Evolutionary conservation across 768 basidiomycete species (phyloP).

Genomic region (Mycena olivaceomarginata): DNA sequence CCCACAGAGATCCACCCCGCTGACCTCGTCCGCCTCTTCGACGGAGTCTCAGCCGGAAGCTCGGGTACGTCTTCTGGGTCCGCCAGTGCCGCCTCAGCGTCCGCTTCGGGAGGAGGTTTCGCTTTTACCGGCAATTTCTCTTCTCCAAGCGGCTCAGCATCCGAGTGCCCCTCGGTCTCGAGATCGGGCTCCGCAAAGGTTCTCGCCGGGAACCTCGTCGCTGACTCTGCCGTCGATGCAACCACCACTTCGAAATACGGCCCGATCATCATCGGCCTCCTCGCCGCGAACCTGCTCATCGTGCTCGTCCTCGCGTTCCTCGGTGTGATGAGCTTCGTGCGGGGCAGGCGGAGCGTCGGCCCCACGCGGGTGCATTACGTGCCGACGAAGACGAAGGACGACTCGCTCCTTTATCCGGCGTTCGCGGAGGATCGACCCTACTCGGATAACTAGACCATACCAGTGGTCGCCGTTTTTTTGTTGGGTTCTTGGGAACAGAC

Average conservation of each 20-base stretch:
- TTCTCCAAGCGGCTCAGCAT: neutral
- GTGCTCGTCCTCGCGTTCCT: conserved; percentile 17
- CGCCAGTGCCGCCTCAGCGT: too few species aligned
- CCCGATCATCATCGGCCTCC: conserved; percentile 19
- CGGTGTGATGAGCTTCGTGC: conserved; percentile 14
- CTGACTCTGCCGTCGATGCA: neutral
- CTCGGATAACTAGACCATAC: neutral
- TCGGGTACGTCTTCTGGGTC: neutral
- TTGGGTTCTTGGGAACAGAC: neutral
- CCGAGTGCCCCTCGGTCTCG: neutral
- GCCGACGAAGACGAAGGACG: neutral
- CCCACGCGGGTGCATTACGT: neutral
- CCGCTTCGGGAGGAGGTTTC: neutral
- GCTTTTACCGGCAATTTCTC: neutral
- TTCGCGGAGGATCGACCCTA: neutral
- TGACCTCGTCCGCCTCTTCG: conserved; percentile 29
- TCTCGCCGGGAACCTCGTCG: neutral
- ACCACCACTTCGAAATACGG: conserved; percentile 9
- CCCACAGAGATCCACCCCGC: conserved; percentile 11
- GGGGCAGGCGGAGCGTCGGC: neutral
- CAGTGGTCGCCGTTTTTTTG: too few species aligned
- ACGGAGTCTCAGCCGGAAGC: conserved; percentile 8
- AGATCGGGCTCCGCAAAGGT: neutral
- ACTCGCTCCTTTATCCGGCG: neutral
- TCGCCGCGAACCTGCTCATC: conserved; percentile 36